Conservation (phyloP, 768 basidiomycete species). For the Calocybe gangraenosa region DNA sequence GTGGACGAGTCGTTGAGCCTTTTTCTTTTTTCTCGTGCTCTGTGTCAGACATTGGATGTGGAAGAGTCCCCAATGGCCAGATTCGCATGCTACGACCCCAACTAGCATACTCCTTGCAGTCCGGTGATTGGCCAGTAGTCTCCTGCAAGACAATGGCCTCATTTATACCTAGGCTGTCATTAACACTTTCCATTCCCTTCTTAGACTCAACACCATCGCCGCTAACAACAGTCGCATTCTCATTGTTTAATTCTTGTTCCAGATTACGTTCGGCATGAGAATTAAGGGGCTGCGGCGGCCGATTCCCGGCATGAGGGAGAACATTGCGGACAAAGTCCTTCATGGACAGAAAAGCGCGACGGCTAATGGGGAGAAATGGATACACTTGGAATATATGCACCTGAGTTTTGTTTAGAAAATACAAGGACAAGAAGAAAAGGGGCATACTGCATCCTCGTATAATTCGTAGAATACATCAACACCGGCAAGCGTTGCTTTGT, state of each 20-base stretch:
- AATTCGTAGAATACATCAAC: slow-evolving; percentile 85
- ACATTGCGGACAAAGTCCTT: slow-evolving; percentile 60
- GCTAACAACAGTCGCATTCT: slow-evolving; percentile 61
- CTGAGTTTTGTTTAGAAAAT: slow-evolving; percentile 31
- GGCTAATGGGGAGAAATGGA: slow-evolving; percentile 67
- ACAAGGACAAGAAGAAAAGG: background rate
- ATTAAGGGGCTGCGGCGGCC: slow-evolving; percentile 49
- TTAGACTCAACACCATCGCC: slow-evolving; percentile 66
- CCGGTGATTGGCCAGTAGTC: slow-evolving; percentile 9
- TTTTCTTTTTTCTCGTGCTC: slow-evolving; percentile 11
- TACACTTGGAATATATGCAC: slow-evolving; percentile 91
- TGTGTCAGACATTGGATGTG: slow-evolving; percentile 18
- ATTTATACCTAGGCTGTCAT: slow-evolving; percentile 29
- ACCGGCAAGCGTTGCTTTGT: slow-evolving; percentile 86
- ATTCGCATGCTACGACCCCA: slow-evolving; percentile 17
- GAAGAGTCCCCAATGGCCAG: slow-evolving; percentile 19
- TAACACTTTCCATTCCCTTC: slow-evolving; percentile 34
- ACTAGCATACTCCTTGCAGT: slow-evolving; percentile 14
- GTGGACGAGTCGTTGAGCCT: slow-evolving; percentile 9
- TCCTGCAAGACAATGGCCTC: slow-evolving; percentile 11
- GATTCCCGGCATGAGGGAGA: slow-evolving; percentile 50
- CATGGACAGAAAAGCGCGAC: slow-evolving; percentile 67
- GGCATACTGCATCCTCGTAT: slow-evolving; percentile 83
- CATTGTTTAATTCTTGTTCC: slow-evolving; percentile 67
- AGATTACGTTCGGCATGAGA: slow-evolving; percentile 54